Base-by-base conservation (phyloP, 805 yeast species). In the Isabelozyma pseudorhagii region DNA sequence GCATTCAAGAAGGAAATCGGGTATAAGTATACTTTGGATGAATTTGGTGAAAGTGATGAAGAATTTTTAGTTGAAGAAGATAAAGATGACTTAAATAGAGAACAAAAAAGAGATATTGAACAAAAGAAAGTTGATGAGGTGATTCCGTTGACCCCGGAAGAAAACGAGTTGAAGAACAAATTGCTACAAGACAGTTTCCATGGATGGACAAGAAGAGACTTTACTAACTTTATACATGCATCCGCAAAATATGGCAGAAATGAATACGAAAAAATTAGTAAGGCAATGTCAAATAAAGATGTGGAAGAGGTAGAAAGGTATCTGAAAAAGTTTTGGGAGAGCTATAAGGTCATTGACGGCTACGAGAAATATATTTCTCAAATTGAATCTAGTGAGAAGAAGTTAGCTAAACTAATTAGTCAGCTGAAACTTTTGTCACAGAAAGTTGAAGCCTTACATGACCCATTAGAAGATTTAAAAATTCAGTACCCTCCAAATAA, bases 401-500 rank as follows among this genome's bases (percentile, higher is more conserved):
- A 86, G 57, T 66, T 78, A 8, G 83, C 80, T 42, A 83, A 77
- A 54, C 62, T 82, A 18, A 62, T 67, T 36, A 68, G 74, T 40
- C 93, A 87, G 60, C 81, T 83, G 51, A 74, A 70, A 46, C 67
- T 85, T 8, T 68, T 87, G 38, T 74, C 73, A 2, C 67, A 64
- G 31, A 86, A 86, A 56, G 67, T 87, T 54, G 74, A 74, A 43
- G 78, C 74, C 48, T 71, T 76, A 40, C 71, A 72, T n/a, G 80
- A 78, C 50, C 91, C 92, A 0, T 62, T 86, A 18, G 82, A 82
- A 42, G 83, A 85, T 41, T 67, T 88, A 64, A 68, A 67, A 4
- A 83, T 88, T 21, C 86, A 81, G 48, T 88, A 86, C 52, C 93
- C 94, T 0, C 92, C 92, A n/a, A 87, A 87, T 61, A 87, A 86